Percentiles rank a stretch among this genome's conserved stretches.
Evolutionary conservation across 176 grass and related monocot genomes (phyloP).

Genomic region (Aegilops sharonensis): DNA sequence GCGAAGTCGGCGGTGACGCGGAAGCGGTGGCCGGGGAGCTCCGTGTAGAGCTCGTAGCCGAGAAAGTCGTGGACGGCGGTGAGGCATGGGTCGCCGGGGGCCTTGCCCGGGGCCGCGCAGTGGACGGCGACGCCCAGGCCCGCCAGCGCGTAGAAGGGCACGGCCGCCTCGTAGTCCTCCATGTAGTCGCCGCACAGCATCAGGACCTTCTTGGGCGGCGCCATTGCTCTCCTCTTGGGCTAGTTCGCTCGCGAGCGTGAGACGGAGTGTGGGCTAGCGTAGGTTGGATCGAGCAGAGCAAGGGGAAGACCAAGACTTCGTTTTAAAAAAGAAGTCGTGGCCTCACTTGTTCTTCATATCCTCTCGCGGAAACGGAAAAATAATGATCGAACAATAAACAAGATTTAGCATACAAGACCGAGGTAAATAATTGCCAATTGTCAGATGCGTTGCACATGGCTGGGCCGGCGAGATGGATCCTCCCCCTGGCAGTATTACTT

Average conservation of each 20-base stretch:
- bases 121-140: conserved; percentile 37
- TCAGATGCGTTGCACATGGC: no score
- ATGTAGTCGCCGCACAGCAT: conserved; percentile 45
- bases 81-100: conserved; percentile 27
- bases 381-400: no score
- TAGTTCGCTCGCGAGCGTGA: neutral
- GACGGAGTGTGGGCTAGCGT: neutral
- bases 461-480: no score
- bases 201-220: conserved; percentile 21
- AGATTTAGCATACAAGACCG: no score
- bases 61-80: conserved; percentile 38
- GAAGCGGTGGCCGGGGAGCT: conserved; percentile 41
- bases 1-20: conserved; percentile 20
- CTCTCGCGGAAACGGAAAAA: no score
- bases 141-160: conserved; percentile 32
- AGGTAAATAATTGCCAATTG: no score
- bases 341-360: no score
- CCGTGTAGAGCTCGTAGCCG: conserved; percentile 38
- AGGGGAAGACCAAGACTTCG: no score
- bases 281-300: neutral
- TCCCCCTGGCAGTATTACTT: no score
- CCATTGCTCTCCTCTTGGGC: neutral
- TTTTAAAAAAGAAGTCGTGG: no score
- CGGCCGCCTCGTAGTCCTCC: conserved; percentile 55
- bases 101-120: conserved; percentile 34